Evolutionary conservation across 176 grass and related monocot genomes (phyloP).

Genomic region (Thinopyrum elongatum): DNA sequence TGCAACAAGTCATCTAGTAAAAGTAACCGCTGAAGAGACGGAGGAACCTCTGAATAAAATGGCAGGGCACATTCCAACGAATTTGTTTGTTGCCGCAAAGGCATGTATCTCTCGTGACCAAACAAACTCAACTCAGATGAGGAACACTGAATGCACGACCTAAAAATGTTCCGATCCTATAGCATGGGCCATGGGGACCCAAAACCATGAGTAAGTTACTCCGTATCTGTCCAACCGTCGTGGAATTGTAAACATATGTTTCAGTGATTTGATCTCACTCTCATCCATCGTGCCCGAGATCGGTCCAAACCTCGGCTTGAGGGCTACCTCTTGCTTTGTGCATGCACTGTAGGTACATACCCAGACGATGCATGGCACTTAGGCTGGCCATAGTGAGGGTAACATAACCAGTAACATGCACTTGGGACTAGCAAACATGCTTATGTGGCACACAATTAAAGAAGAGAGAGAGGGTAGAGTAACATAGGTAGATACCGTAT

Average conservation of each 20-base stretch:
- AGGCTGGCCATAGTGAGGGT: no score
- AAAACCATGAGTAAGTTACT: not conserved
- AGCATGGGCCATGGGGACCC: not conserved
- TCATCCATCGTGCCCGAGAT: slow-evolving; percentile 10
- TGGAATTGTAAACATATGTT: not conserved
- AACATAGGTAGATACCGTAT: no score
- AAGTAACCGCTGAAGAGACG: no score
- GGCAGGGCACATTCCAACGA: no score
- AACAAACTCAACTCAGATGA: not conserved
- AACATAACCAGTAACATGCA: no score
- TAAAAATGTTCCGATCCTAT: not conserved
- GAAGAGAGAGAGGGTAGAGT: no score
- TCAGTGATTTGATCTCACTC: not conserved
- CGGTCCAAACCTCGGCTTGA: slow-evolving; percentile 14
- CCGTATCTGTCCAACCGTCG: slow-evolving; percentile 3
- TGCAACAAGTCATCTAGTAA: no score
- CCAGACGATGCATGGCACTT: not conserved
- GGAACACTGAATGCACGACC: not conserved
- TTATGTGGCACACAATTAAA: no score
- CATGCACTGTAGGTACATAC: not conserved
- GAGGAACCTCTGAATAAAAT: no score
- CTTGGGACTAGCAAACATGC: no score
- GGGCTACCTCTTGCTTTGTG: not conserved
- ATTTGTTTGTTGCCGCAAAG: no score
- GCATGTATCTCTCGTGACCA: not conserved